phyloP scores from a whole-genome alignment of 148 eudicot species.

The Spergularia marina region DNA sequence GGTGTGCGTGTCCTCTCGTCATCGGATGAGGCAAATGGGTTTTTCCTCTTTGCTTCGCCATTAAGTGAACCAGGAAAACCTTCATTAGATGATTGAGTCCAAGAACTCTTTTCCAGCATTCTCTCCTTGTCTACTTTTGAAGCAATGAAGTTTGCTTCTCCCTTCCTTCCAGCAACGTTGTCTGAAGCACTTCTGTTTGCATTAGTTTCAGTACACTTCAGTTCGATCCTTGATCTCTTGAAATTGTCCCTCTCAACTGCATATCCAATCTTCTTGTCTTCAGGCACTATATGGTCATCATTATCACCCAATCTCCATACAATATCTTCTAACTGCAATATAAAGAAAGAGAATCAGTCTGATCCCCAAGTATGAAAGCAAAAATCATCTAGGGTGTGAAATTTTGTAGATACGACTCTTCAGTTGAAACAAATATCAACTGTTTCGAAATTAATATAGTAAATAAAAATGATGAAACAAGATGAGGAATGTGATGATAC shows the following conservation, averaged over 20 bases:
- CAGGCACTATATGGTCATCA: constrained; percentile 78
- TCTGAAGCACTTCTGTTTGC: constrained; percentile 26
- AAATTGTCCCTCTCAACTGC: constrained; percentile 31
- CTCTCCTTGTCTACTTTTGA: constrained; percentile 33
- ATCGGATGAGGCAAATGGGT: constrained; percentile 39
- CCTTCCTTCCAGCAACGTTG: constrained; percentile 32
- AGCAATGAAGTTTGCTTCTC: constrained; percentile 25
- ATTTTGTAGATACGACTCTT: neutral
- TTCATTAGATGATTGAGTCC: constrained; percentile 39
- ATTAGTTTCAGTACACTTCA: constrained; percentile 33
- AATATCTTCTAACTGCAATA: constrained; percentile 76
- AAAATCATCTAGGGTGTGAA: neutral
- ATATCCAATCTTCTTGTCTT: constrained; percentile 27
- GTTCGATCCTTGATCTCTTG: constrained; percentile 43
- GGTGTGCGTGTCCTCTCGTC: constrained; percentile 29
- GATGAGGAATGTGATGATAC: neutral
- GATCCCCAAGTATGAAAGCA: neutral
- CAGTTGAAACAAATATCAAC: neutral
- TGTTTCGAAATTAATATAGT: neutral
- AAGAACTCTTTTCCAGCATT: constrained; percentile 48
- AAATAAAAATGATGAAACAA: neutral
- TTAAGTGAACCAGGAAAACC: constrained; percentile 39
- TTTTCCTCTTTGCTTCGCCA: constrained; percentile 33
- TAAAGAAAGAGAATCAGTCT: neutral
- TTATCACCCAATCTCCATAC: constrained; percentile 62